Evolutionary conservation across 768 basidiomycete genomes (phyloP), one percentile per base, ranked within the genome.

Genomic region (Auricularia sp.): DNA sequence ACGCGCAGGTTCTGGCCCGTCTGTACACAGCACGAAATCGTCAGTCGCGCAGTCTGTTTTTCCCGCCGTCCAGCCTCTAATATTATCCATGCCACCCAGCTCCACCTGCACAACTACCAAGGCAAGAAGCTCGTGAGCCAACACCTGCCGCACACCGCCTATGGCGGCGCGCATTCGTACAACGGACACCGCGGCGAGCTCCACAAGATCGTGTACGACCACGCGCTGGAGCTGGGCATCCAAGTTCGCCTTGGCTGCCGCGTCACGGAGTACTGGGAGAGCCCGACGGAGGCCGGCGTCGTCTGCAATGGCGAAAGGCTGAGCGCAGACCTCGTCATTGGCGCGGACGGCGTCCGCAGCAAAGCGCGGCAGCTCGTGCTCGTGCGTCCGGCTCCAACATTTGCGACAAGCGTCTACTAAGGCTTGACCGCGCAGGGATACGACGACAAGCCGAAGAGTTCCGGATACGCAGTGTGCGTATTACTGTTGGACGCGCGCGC

Each of bases 181-280:
- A 69, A 72, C 64, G 73, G 70, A n/a, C 69, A 72, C 67, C 73
- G 70, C 54, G 71, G 65, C 56, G 71, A 72, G 63, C 62, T 76
- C 34, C 67, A 70, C 62, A 36, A 65, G 14, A 63, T 71, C 36
- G 58, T 73, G 24, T 65, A 69, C 34, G 56, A 68, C 4, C 64
- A 68, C 54, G 76, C 71, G 37, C 42, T 65, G 37, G 68, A 64
- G 36, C 59, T 73, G 34, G 67, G 68, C 56, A 51, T 67, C 54
- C 68, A 71, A 65, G 62, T 70, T 47, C 69, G 65, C 56, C 67
- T 71, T 36, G 66, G 66, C 37, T 62, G 66, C 16, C 66, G 65
- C 34, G 70, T 70, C 42, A 58, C 67, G 18, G 68, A 67, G 36
- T 72, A 67, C 58, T 69, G 69, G 63, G 70, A 70, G 62, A 54